These are phyloP conservation scores for Fraxinus anomala DNA, from an alignment of 257 asterid species.

Conservation along the genomic window DNA sequence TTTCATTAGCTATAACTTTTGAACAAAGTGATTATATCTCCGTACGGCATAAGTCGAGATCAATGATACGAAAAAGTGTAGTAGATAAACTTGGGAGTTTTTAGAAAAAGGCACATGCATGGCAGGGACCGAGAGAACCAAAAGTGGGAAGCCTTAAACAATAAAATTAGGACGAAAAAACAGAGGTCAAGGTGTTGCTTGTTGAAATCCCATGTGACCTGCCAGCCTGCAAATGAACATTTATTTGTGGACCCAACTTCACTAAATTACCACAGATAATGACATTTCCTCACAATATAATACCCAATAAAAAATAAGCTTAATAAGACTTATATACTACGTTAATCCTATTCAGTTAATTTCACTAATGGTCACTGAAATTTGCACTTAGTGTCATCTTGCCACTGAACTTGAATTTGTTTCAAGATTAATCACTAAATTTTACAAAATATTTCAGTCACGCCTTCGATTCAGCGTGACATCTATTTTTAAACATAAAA, in stretches of 20 bases:
- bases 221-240: slow-evolving; percentile 15
- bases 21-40: too few relatives aligned
- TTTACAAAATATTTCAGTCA: too few relatives aligned
- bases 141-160: not conserved
- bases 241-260: slow-evolving; percentile 10
- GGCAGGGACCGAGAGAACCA: not conserved
- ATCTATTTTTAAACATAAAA: too few relatives aligned
- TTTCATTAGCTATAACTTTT: too few relatives aligned
- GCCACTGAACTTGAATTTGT: not conserved
- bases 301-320: not conserved
- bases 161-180: slow-evolving; percentile 11
- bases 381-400: not conserved
- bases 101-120: not conserved
- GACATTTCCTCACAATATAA: not conserved
- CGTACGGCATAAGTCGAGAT: too few relatives aligned
- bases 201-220: slow-evolving; percentile 35
- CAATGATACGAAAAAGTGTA: not conserved
- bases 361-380: not conserved
- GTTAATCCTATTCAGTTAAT: not conserved
- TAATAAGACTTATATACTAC: not conserved
- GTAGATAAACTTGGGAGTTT: not conserved
- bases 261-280: slow-evolving; percentile 8
- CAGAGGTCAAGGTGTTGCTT: slow-evolving; percentile 42
- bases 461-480: too few relatives aligned
- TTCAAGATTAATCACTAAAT: too few relatives aligned